Evolutionary conservation across 169 alveolate genomes (phyloP), one percentile per base, ranked within the genome.

Genomic region (Plasmodium gonderi): DNA sequence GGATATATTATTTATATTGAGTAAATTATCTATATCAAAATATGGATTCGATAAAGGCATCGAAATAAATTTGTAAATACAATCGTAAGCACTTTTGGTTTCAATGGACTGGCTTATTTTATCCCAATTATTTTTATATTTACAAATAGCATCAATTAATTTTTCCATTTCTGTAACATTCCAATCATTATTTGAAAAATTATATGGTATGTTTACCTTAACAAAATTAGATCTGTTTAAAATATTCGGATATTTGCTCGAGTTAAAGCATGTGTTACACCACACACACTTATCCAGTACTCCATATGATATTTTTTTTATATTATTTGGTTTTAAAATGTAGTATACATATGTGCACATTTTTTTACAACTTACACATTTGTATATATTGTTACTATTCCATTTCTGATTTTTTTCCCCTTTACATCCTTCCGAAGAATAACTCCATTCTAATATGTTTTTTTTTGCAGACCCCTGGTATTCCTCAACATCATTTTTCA

Each of bases 281-380:
- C 93, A 87, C 1, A 87, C 65, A 75, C 93, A 87, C 26, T 87
- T 87, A 87, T 87, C 93, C 79, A 87, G 3, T 3, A 87, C 80
- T 3, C 93, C 89, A 33, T 76, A 87, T 0, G 93, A 87, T 1
- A 87, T 64, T n/a, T 77, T 87, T 60, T 87, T 87, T 20, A 87
- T 33, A 23, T 76, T 87, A 49, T 75, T 87, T 1, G 93, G 93
- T 8, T 76, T 87, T 60, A 87, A 38, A 12, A 87, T 87, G 38
- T 87, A 87, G 17, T 87, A 87, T 12, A 44, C 74, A 38, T 76
- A 38, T 14, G 26, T 17, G 79, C 93, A 87, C n/a, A 54, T 23
- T 17, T 54, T 54, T 7, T 64, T 83, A 54, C 93, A 87, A 31
- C 93, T 76, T 5, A 87, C 89, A 60, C 93, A 87, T 38, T 54